Evolutionary conservation across 345 rosid species (phyloP).

Genomic region (Eucalyptus dawsonii): DNA sequence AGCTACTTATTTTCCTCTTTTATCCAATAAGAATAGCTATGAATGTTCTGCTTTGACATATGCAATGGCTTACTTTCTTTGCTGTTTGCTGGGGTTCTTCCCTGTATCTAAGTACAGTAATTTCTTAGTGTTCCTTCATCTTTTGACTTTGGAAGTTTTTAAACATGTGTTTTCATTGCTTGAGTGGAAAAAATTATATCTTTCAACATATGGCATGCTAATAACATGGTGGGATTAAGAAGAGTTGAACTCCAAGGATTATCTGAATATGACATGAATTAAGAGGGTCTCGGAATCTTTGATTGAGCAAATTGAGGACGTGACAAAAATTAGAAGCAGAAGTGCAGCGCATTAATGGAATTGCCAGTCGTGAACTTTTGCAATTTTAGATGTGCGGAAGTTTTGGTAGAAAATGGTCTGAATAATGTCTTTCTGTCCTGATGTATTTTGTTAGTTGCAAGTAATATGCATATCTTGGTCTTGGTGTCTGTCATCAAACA

Average conservation of each 20-base stretch:
- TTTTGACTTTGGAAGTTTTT: neutral
- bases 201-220: neutral
- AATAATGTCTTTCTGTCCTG: neutral
- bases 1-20: neutral
- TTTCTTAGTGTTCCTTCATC: neutral
- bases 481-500: slow-evolving; percentile 1
- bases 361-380: neutral
- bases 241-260: neutral
- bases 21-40: neutral
- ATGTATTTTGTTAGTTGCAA: neutral
- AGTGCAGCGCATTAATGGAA: neutral
- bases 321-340: neutral
- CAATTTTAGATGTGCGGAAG: neutral
- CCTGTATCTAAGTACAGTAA: neutral
- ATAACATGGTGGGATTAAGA: neutral
- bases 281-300: neutral
- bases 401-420: neutral
- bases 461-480: neutral
- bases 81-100: neutral
- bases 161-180: neutral
- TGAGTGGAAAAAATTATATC: neutral
- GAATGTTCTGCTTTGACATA: neutral
- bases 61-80: neutral
- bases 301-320: neutral
- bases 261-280: neutral